These are phyloP conservation scores for Barbarea vulgaris DNA, from an alignment of 345 rosid species.

Conservation along the genomic window DNA sequence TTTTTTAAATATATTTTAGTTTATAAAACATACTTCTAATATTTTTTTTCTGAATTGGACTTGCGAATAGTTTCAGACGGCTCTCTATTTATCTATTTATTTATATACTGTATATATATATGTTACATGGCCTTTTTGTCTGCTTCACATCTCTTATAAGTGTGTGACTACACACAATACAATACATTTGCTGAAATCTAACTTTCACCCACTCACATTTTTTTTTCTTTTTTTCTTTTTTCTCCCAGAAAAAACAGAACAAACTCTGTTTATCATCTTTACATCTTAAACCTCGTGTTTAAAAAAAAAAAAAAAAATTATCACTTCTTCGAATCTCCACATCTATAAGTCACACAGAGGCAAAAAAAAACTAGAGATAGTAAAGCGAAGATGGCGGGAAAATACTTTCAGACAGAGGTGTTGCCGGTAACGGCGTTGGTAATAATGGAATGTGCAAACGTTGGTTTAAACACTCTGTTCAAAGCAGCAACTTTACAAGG, in stretches of 20 bases:
- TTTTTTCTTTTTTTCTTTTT: neutral
- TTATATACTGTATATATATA: neutral
- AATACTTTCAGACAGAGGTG: constrained; percentile 54
- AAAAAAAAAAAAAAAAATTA: neutral
- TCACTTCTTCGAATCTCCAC: constrained; percentile 35
- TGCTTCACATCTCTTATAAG: constrained; percentile 4
- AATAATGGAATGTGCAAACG: constrained; percentile 69
- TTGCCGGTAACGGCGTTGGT: constrained; percentile 73
- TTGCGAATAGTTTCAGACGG: neutral
- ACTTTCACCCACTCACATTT: constrained; percentile 33
- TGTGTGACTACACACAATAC: neutral
- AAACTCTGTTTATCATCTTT: constrained; percentile 23
- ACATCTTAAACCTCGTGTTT: neutral
- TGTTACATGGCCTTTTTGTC: constrained; percentile 10
- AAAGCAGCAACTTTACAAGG: constrained; percentile 83
- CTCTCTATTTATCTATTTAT: too few species aligned
- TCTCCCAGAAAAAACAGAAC: constrained; percentile 13
- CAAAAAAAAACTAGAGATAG: neutral
- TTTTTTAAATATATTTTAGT: too few species aligned
- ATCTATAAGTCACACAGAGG: constrained; percentile 2
- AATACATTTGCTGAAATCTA: constrained; percentile 25
- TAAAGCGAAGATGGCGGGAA: constrained; percentile 43
- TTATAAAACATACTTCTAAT: neutral
- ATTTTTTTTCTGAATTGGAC: neutral
- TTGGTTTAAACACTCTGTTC: constrained; percentile 77